These are phyloP conservation scores for Saccharomycopsis sp. DNA, from an alignment of 805 yeast species.

Conservation along the genomic window DNA sequence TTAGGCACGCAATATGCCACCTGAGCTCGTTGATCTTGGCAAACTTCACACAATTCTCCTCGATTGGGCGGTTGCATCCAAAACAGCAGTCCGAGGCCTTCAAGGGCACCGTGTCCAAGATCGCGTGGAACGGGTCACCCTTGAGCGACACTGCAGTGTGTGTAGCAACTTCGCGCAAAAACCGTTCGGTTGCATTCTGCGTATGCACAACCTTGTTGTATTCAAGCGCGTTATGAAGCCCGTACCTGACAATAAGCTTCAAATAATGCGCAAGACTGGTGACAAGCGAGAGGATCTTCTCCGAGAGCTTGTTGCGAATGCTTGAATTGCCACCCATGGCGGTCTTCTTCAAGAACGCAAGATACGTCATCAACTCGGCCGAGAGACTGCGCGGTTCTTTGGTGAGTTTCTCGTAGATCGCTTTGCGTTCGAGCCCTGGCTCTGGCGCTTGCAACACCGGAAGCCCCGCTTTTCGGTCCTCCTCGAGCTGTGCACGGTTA, in stretches of 20 bases:
- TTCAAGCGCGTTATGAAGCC: conserved; percentile 70
- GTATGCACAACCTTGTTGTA: conserved; percentile 52
- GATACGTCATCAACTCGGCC: conserved; percentile 82
- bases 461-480: conserved; percentile 6
- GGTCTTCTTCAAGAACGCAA: conserved; percentile 69
- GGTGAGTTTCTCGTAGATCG: conserved; percentile 3
- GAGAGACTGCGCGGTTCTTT: conserved; percentile 69
- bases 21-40: conserved; percentile 41
- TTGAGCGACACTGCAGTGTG: conserved; percentile 35
- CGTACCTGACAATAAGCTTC: conserved; percentile 75
- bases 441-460: conserved; percentile 1
- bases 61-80: conserved; percentile 68
- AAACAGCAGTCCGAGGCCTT: conserved; percentile 73
- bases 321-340: conserved; percentile 24
- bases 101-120: conserved; percentile 39
- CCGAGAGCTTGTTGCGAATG: conserved; percentile 39
- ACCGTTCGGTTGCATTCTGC: conserved; percentile 55
- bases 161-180: conserved; percentile 46
- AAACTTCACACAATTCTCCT: conserved; percentile 67
- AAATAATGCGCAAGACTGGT: conserved; percentile 91
- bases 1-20: conserved; percentile 79
- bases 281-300: conserved; percentile 64
- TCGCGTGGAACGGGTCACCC: conserved; percentile 31
- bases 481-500: conserved; percentile 17
- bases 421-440: neutral